Base-by-base conservation (phyloP, 306 rosid genomes). In the Cucurbita pepo region DNA sequence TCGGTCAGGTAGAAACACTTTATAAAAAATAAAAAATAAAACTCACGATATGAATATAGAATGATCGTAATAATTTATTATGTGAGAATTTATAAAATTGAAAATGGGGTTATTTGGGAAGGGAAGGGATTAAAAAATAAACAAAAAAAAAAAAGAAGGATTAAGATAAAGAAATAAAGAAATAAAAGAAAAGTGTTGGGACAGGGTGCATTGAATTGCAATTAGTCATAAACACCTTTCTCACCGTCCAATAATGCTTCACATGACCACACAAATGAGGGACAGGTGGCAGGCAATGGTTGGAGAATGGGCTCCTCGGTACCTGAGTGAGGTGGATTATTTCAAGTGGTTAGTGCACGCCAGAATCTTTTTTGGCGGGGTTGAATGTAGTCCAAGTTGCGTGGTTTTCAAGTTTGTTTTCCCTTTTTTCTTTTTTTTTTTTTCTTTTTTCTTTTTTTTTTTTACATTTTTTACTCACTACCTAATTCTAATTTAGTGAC, bases 261-360 rank as follows among this genome's bases (percentile, higher is more conserved):
- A 82, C 92, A 87, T 83, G 88, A 60, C 84, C 76, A 83, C 83
- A 85, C 73, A 51, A 72, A 0, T 15, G 71, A 37, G 40, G 45
- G 83, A 85, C 91, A 82, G 85, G 88, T 91, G 92, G 64, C 56
- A 0, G 1, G 15, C 18, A 45, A 8, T 19, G 74, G 52, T 82
- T 76, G 82, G 84, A 73, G 13, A 38, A 37, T 60, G 67, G 10
- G 71, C 54, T 77, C 89, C 81, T 84, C 77, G 57, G 57, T 84
- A 79, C 81, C 7, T 80, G 89, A 83, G 14, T 65, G 52, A 60
- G 78, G 77, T 77, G 75, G 82, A 38, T 36, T 80, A 82, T 73
- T 63, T 83, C 74, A 58, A 82, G 73, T 76, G 71, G 80, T 73
- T 67, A 82, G 77, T 76, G 89, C 95, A 90, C 90, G 95, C 95